These are phyloP conservation scores for Tulasnella sp. DNA, from an alignment of 768 basidiomycete species.

Conservation along the genomic window DNA sequence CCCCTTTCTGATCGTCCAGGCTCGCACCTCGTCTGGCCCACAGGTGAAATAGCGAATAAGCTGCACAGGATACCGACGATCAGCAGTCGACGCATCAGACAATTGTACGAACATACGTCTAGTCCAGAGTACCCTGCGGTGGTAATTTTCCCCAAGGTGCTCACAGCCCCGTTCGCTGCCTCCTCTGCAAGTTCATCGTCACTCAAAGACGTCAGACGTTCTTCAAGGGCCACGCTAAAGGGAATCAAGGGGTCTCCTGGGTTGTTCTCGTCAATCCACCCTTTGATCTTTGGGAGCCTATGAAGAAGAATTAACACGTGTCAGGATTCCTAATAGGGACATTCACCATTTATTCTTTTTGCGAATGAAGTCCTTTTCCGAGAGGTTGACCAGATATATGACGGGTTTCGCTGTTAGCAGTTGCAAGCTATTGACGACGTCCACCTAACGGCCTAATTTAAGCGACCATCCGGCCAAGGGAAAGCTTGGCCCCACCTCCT, in stretches of 20 bases:
- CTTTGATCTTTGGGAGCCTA: slow-evolving; percentile 93
- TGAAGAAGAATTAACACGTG: not conserved
- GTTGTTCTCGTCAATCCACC: slow-evolving; percentile 94
- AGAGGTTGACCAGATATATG: slow-evolving; percentile 94
- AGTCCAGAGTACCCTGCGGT: slow-evolving; percentile 84
- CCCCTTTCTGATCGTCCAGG: slow-evolving; percentile 92
- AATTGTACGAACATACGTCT: slow-evolving; percentile 39
- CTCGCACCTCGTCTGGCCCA: slow-evolving; percentile 92
- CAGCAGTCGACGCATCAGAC: not conserved
- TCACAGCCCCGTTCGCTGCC: slow-evolving; percentile 61
- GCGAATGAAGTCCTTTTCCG: slow-evolving; percentile 84
- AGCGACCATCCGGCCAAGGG: not conserved
- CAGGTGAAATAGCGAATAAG: slow-evolving; percentile 96
- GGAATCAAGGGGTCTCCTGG: slow-evolving; percentile 93
- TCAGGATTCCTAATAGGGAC: not conserved
- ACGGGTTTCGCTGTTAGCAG: slow-evolving; percentile 95
- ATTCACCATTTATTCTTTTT: slow-evolving; percentile 98
- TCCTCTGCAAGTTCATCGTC: slow-evolving; percentile 66
- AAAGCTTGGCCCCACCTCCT: slow-evolving; percentile 60
- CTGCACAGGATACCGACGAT: slow-evolving; percentile 28
- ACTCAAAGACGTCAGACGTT: slow-evolving; percentile 52
- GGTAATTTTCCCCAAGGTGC: slow-evolving; percentile 84
- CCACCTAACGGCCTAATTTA: slow-evolving; percentile 43
- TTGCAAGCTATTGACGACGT: slow-evolving; percentile 76
- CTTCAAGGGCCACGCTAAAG: slow-evolving; percentile 91